These are phyloP conservation scores for Zygosaccharomyces bailii DNA, from an alignment of 805 yeast species.

Conservation along the genomic window DNA sequence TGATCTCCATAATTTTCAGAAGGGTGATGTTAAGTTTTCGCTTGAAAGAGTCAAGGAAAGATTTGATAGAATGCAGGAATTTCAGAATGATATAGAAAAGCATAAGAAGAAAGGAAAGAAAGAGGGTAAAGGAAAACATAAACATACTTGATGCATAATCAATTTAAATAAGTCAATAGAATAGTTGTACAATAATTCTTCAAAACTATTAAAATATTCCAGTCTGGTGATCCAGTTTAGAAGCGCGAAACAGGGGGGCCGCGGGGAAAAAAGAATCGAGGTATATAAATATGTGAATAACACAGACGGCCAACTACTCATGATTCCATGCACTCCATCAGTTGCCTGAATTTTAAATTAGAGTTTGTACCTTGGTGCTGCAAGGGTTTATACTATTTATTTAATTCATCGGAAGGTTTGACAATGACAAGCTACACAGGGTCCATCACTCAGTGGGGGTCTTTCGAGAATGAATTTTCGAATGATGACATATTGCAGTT, in stretches of 20 bases:
- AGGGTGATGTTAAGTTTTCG: constrained; percentile 69
- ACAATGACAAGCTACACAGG: constrained; percentile 1
- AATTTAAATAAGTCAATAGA: not conserved
- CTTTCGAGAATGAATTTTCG: not conserved
- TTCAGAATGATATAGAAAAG: constrained; percentile 24
- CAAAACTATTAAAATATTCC: not conserved
- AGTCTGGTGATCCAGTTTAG: not conserved
- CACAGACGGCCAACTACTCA: no score
- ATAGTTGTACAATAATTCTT: not conserved
- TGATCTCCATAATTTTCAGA: constrained; percentile 58
- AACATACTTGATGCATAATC: constrained; percentile 2
- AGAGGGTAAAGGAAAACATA: constrained; percentile 12
- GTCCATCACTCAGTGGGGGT: not conserved
- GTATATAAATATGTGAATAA: not conserved
- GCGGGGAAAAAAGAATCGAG: not conserved
- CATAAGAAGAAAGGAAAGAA: constrained; percentile 25
- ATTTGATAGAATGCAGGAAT: constrained; percentile 43
- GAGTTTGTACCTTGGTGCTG: no score
- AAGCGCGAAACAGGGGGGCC: not conserved
- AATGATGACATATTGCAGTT: constrained; percentile 8
- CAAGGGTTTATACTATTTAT: no score
- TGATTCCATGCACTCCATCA: no score
- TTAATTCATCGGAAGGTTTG: not conserved
- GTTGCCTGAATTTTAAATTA: no score
- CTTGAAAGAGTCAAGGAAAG: constrained; percentile 58